These are phyloP conservation scores for Pseudogymnoascus sp. DNA, from an alignment of 2,329 filamentous ascomycete genomes.

Conservation along the genomic window DNA sequence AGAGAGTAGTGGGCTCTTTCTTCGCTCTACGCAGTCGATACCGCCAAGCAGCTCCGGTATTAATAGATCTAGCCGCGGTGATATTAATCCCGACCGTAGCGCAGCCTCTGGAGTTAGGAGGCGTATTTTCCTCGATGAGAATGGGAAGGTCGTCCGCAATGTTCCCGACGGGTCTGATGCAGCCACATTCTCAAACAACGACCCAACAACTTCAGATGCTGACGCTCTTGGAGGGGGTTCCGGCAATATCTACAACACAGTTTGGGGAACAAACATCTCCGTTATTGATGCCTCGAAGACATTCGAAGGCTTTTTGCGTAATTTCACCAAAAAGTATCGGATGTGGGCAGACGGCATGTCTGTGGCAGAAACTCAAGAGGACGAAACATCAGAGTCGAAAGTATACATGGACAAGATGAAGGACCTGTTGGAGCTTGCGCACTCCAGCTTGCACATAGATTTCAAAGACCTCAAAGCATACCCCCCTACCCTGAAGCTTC, in stretches of 20 bases:
- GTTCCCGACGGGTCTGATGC: conserved; percentile 48
- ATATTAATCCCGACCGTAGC: conserved; percentile 75
- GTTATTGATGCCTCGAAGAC: conserved; percentile 78
- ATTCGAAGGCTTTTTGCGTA: conserved; percentile 87
- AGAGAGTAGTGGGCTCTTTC: conserved; percentile 80
- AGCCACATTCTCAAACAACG: conserved; percentile 50
- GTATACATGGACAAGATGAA: conserved; percentile 80
- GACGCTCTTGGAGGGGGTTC: conserved; percentile 75
- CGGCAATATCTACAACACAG: conserved; percentile 51
- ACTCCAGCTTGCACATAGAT: conserved; percentile 79
- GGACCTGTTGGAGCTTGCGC: conserved; percentile 81
- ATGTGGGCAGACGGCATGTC: conserved; percentile 82
- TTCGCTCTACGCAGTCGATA: conserved; percentile 52
- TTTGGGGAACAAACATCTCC: conserved; percentile 97
- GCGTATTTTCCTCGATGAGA: conserved; percentile 48
- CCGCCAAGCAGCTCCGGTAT: conserved; percentile 39
- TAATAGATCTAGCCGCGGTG: conserved; percentile 62
- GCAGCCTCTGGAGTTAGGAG: conserved; percentile 44
- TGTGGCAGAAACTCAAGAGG: conserved; percentile 60
- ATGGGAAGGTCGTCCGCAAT: conserved; percentile 49
- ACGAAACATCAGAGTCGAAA: conserved; percentile 65
- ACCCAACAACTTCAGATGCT: conserved; percentile 86
- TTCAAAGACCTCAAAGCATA: conserved; percentile 85
- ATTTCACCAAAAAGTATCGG: conserved; percentile 89
- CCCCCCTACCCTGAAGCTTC: conserved; percentile 84